A percentile compares a stretch with the other conserved stretches of the same genome.
These are phyloP conservation scores for Albizia julibrissin DNA, from an alignment of 306 rosid species.

Conservation along the genomic window DNA sequence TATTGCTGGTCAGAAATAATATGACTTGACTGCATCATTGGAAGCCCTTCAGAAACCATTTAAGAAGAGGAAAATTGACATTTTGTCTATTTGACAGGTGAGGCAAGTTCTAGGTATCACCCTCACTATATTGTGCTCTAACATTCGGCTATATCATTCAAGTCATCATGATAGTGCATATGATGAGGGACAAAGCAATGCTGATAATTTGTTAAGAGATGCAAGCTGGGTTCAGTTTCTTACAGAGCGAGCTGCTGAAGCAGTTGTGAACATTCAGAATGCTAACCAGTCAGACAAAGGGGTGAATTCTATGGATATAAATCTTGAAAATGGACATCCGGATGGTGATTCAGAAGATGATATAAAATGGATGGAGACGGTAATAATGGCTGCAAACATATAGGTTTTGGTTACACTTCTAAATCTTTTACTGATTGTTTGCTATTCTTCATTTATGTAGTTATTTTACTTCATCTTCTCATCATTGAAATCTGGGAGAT, in stretches of 20 bases:
- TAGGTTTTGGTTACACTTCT: slow-evolving; percentile 29
- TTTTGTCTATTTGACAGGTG: slow-evolving; percentile 59
- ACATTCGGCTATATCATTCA: slow-evolving; percentile 77
- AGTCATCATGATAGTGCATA: slow-evolving; percentile 44
- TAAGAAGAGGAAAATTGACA: slow-evolving; percentile 13
- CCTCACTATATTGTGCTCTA: slow-evolving; percentile 87
- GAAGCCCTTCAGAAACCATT: neutral
- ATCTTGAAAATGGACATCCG: slow-evolving; percentile 64
- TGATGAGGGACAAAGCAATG: slow-evolving; percentile 40
- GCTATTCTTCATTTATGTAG: slow-evolving; percentile 52
- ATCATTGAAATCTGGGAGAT: slow-evolving; percentile 90
- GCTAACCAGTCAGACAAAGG: slow-evolving; percentile 65
- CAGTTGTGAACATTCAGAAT: slow-evolving; percentile 75
- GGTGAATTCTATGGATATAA: slow-evolving; percentile 44
- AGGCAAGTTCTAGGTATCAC: slow-evolving; percentile 92
- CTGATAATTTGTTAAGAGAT: slow-evolving; percentile 54
- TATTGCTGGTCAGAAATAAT: slow-evolving; percentile 1
- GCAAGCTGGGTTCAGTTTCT: slow-evolving; percentile 74
- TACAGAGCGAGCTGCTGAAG: slow-evolving; percentile 62
- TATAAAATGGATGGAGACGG: slow-evolving; percentile 99
- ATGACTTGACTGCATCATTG: neutral
- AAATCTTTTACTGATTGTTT: slow-evolving; percentile 33
- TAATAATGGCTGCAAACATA: slow-evolving; percentile 35
- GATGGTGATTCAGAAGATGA: slow-evolving; percentile 84
- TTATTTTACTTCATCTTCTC: slow-evolving; percentile 86